Evolutionary conservation across 2,329 filamentous ascomycete species (phyloP).

Genomic region (Fusarium lyarnte): DNA sequence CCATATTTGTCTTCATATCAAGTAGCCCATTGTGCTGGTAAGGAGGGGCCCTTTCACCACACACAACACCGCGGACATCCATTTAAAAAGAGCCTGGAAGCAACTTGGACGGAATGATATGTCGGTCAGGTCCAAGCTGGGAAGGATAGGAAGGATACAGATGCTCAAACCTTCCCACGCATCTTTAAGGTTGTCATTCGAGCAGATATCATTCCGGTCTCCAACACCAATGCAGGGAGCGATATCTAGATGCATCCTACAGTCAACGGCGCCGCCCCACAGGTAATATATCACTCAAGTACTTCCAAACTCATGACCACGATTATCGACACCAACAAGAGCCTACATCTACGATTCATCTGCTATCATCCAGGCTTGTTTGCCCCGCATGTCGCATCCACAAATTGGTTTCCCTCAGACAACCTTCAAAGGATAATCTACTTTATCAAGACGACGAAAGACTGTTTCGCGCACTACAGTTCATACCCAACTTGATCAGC

Average conservation of each 20-base stretch:
- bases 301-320: neutral
- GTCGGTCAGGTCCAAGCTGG: neutral
- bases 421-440: constrained; percentile 48
- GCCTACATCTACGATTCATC: neutral
- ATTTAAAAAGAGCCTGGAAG: neutral
- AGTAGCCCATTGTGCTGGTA: neutral
- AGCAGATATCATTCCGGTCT: neutral
- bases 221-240: neutral
- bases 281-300: neutral
- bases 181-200: neutral
- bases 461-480: constrained; percentile 53
- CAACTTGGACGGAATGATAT: neutral
- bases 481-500: constrained; percentile 60
- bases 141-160: neutral
- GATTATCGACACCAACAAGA: neutral
- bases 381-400: constrained; percentile 44
- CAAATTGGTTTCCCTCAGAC: constrained; percentile 51
- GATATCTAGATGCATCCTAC: neutral
- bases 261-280: neutral
- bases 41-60: neutral
- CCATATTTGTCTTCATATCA: neutral
- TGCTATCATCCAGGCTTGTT: neutral
- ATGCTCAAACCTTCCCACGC: neutral
- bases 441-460: constrained; percentile 48
- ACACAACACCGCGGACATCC: neutral